A percentile compares a stretch with the other conserved stretches of the same genome.
Conservation (phyloP, 176 grass and related monocot species). For the Carex pumila region DNA sequence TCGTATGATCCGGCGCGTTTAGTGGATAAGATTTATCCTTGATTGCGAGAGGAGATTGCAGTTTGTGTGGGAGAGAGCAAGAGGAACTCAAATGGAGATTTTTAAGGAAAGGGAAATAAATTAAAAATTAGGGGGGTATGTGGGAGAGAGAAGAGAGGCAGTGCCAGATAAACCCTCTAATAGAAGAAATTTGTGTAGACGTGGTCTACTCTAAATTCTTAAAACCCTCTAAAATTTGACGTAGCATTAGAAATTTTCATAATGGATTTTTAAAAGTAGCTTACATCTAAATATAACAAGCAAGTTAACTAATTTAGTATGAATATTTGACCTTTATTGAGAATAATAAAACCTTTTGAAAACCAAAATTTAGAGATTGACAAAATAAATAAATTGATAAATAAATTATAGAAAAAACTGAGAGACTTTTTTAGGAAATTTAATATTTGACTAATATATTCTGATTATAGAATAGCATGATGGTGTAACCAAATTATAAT, state of each 20-base stretch:
- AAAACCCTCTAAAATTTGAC: too few relatives aligned
- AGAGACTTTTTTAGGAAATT: not conserved
- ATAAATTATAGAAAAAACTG: not conserved
- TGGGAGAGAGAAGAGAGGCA: slow-evolving; percentile 10
- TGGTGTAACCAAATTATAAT: not conserved
- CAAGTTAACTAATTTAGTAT: not conserved
- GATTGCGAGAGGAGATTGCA: slow-evolving; percentile 19
- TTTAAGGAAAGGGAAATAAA: not conserved
- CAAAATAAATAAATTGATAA: not conserved
- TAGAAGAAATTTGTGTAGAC: not conserved
- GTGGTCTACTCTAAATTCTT: not conserved
- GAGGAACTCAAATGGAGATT: slow-evolving; percentile 11
- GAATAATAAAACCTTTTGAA: not conserved
- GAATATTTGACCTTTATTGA: not conserved
- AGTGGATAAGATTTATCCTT: slow-evolving; percentile 14
- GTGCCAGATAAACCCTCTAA: slow-evolving; percentile 24
- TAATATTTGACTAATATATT: not conserved
- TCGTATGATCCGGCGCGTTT: not conserved
- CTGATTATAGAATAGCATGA: not conserved
- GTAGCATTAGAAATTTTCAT: not conserved
- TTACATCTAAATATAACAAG: not conserved
- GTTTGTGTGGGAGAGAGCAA: slow-evolving; percentile 15
- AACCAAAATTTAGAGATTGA: not conserved
- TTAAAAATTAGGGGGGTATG: not conserved
- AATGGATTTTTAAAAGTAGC: not conserved